Base-by-base conservation (phyloP, 169 alveolate species). In the Cyclospora cayetanensis region DNA sequence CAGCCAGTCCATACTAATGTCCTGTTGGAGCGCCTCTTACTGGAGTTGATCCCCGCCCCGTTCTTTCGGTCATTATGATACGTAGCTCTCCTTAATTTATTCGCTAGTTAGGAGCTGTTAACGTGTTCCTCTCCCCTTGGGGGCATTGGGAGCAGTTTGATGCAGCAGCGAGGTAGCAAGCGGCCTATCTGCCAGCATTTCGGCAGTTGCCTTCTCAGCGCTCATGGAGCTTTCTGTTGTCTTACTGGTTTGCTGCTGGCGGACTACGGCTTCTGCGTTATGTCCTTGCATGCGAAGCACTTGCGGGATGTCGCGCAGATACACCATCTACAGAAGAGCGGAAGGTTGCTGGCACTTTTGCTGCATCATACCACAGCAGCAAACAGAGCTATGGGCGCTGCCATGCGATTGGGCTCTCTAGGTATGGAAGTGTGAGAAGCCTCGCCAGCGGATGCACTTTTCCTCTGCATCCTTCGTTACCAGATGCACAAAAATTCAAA, bases 221-320 rank as follows among this genome's bases (percentile, higher is more conserved):
- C 15, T 7, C 7, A 46, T 22, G 9, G 9, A 22, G 74, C 74
- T 27, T 60, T 27, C 31, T 60, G 11, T 5, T 60, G 11, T 60
- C 31, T 22, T 60, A 22, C 74, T 22, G 5, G 34, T 4, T 22
- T 60, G 27, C 31, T 20, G n/a, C n/a, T n/a, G n/a, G n/a, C n/a
- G n/a, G n/a, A n/a, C n/a, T n/a, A n/a, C n/a, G n/a, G n/a, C n/a
- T 20, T 9, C 22, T 60, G 31, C 31, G 9, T 60, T 60, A 60
- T 60, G 9, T 25, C 11, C n/a, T 60, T 60, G 74, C 74, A 60
- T 60, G 74, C 74, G 74, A 60, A 60, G 74, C 35, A 60, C 74
- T 60, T 60, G 74, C 74, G 74, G 74, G 74, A 27, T 60, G 74
- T 60, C 74, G 74, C 74, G 74, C 74, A 60, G 74, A 60, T 60